Percentiles rank a stretch among this genome's conserved stretches.
phyloP scores from a whole-genome alignment of 345 rosid species.

The Turritis glabra region DNA sequence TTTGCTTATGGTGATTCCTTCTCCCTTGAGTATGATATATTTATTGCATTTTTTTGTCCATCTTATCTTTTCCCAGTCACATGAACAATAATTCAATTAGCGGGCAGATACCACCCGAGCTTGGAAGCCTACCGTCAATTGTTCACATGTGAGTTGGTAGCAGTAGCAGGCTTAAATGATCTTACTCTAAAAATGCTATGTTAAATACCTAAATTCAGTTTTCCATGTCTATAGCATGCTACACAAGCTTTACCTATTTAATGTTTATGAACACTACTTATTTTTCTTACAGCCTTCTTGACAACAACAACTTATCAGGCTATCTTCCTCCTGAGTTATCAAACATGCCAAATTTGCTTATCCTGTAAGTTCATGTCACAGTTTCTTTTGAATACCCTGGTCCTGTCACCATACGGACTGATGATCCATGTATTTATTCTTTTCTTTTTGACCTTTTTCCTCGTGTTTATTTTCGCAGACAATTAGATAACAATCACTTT shows the following conservation, averaged over 20 bases:
- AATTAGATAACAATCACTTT: constrained; percentile 88
- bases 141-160: constrained; percentile 84
- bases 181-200: background rate
- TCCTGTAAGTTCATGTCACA: constrained; percentile 62
- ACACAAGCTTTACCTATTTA: constrained; percentile 6
- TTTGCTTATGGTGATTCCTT: constrained; percentile 7
- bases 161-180: constrained; percentile 10
- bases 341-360: constrained; percentile 64
- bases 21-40: background rate
- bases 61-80: constrained; percentile 63
- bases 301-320: constrained; percentile 88
- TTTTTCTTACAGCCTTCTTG: constrained; percentile 70
- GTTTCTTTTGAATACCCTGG: background rate
- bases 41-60: constrained; percentile 16
- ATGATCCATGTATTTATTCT: background rate
- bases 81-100: constrained; percentile 97
- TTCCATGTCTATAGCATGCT: constrained; percentile 5
- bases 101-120: constrained; percentile 86
- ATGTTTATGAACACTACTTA: background rate
- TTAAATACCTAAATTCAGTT: constrained; percentile 1
- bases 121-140: constrained; percentile 73
- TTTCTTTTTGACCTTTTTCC: background rate
- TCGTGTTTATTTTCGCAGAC: constrained; percentile 57
- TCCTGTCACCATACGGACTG: background rate
- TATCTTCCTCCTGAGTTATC: constrained; percentile 79